Base-by-base conservation (phyloP, 2,329 filamentous ascomycete genomes). In the Monosporascus sp. region DNA sequence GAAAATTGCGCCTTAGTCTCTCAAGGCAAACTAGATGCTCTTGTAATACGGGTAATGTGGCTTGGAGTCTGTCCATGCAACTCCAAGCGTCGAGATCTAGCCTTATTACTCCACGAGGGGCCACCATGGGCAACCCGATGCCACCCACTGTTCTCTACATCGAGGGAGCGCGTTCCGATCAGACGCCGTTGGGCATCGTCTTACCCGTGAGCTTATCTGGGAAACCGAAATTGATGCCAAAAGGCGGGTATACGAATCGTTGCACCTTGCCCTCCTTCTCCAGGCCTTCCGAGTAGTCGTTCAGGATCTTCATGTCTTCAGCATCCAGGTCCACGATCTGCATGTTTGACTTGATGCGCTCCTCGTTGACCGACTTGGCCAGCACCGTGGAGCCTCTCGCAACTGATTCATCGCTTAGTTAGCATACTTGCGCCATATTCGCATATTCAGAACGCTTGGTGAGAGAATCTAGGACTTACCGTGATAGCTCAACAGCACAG, bases 401-500 rank as follows among this genome's bases (percentile, higher is more conserved):
- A 47, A 89, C 86, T 88, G 49, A 56, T 8, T 41, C 20, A 52
- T 18, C 48, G 37, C 22, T 45, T 38, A 5, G 49, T 37, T 53
- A 15, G 56, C 11, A 35, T 35, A 11, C 31, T 35, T 35, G 31
- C 31, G 31, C 31, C 31, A 35, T 5, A 35, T 35, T 14, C 31
- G 9, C 31, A 35, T 35, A 14, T 35, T 14, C 31, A 14, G 2
- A 35, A 11, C 31, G 31, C 31, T 35, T 14, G 31, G 31, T 35
- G 31, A 14, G 18, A 14, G 35, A 15, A 39, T 5, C n/a, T 5
- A 22, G 8, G 1, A 72, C 82, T 65, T 72, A 88, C 86, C 74
- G 65, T 90, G 86, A 65, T 88, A 90, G 68, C 85, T 88, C 55
- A 92, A 69, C 50, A 90, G 71, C 2, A 91, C 75, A 1, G 81